Conservation (phyloP, 1,139 yeast species). For the Suhomyces terraborum region DNA sequence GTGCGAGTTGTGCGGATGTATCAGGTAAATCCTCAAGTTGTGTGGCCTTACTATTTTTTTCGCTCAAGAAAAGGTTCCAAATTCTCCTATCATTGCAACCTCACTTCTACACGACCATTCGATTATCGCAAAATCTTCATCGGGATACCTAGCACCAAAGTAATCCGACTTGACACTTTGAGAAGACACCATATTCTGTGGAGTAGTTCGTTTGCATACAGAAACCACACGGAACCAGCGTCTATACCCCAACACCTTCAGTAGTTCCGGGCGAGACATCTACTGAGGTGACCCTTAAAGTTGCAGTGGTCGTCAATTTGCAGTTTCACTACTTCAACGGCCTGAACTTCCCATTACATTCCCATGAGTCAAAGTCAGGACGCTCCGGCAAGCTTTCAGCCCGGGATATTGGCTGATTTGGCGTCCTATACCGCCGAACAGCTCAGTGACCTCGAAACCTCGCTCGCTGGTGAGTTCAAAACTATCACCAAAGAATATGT, state of each 20-base stretch:
- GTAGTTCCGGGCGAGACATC: not conserved
- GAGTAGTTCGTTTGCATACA: too few relatives aligned
- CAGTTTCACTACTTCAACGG: not conserved
- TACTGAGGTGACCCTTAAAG: not conserved
- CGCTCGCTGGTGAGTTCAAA: conserved; percentile 36
- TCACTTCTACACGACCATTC: conserved; percentile 12
- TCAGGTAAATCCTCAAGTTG: too few relatives aligned
- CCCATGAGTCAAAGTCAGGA: conserved; percentile 3
- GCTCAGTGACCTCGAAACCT: conserved; percentile 31
- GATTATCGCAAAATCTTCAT: conserved; percentile 15
- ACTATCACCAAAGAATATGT: conserved; percentile 33
- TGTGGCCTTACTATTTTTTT: not conserved
- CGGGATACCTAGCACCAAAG: not conserved
- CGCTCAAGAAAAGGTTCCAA: not conserved
- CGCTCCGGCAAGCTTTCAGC: not conserved
- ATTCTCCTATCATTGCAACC: not conserved
- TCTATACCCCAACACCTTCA: too few relatives aligned
- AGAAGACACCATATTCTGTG: not conserved
- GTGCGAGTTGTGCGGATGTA: too few relatives aligned
- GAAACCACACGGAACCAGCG: too few relatives aligned
- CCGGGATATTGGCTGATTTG: conserved; percentile 11
- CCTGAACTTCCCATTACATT: not conserved
- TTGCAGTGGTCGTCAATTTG: conserved; percentile 6
- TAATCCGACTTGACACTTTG: not conserved
- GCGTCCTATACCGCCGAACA: conserved; percentile 31